Conservation (phyloP, 1,284 basidiomycete species). For the Trichosporon ovoides region DNA sequence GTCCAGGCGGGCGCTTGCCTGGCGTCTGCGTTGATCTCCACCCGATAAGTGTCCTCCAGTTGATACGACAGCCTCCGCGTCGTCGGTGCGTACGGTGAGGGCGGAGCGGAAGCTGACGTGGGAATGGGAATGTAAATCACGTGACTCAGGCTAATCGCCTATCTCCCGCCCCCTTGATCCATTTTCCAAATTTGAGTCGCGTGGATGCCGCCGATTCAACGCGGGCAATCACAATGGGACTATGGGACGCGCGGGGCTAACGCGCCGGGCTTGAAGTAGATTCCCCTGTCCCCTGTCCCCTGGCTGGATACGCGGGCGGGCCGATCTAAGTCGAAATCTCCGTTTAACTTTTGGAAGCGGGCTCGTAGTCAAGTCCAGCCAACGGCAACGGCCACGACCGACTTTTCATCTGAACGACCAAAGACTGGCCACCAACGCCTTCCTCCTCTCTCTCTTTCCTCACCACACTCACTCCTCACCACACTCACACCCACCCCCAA, state of each 20-base stretch:
- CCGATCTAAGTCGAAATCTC: conserved; percentile 6
- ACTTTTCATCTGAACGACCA: conserved; percentile 1
- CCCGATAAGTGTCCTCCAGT: too few relatives aligned
- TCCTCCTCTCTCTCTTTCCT: neutral
- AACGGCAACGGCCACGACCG: neutral
- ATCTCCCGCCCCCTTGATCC: neutral
- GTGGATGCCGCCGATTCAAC: too few relatives aligned
- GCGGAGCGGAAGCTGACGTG: neutral
- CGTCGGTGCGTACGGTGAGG: too few relatives aligned
- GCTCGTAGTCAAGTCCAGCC: neutral
- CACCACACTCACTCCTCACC: neutral
- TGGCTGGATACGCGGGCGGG: neutral
- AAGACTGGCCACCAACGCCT: neutral
- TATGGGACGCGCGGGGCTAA: too few relatives aligned
- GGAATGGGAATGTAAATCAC: neutral
- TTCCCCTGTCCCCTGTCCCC: too few relatives aligned
- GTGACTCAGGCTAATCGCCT: neutral
- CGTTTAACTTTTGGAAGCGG: neutral
- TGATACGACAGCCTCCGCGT: neutral
- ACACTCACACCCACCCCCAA: conserved; percentile 12
- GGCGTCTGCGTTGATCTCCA: too few relatives aligned
- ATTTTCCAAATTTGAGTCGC: neutral
- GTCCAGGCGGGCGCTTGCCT: too few relatives aligned
- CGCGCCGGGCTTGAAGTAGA: too few relatives aligned
- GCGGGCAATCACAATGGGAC: too few relatives aligned